phyloP scores from a whole-genome alignment of 177 flowering plant species.

The Vitis hybrid region DNA sequence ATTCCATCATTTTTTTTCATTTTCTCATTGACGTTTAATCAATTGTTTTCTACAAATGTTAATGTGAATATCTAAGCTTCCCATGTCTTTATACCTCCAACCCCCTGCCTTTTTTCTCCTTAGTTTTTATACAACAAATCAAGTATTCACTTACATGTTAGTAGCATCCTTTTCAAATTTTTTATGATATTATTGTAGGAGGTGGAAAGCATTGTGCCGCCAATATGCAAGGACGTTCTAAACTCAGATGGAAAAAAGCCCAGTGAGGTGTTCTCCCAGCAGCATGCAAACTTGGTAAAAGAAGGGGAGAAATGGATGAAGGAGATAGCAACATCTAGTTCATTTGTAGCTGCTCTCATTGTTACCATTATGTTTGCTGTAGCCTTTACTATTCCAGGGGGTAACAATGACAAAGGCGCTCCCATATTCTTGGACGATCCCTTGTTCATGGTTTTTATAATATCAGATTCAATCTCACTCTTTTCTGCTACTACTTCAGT shows the following conservation, averaged over 20 bases:
- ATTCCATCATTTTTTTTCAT: no score
- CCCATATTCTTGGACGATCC: neutral
- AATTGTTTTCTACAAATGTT: no score
- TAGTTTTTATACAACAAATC: no score
- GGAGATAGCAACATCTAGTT: slow-evolving; percentile 10
- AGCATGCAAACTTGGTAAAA: slow-evolving; percentile 7
- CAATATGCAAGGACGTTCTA: neutral
- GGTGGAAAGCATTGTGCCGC: neutral
- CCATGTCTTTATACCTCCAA: no score
- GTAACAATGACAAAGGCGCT: slow-evolving; percentile 7
- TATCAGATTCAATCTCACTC: slow-evolving; percentile 4
- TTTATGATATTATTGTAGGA: neutral
- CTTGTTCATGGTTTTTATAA: neutral
- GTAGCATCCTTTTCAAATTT: neutral
- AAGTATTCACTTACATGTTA: neutral
- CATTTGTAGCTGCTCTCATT: slow-evolving; percentile 16
- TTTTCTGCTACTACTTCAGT: slow-evolving; percentile 7
- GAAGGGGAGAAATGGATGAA: slow-evolving; percentile 29
- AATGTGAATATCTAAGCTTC: no score
- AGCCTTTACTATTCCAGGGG: slow-evolving; percentile 9
- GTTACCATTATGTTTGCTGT: slow-evolving; percentile 9
- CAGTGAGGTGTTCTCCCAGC: slow-evolving; percentile 3
- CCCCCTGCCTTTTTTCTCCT: no score
- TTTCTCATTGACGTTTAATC: no score
- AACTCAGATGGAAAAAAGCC: neutral